Evolutionary conservation across 2,329 filamentous ascomycete species (phyloP), one percentile per base, ranked within the genome.

Genomic region (Pestalotiopsis sp.): DNA sequence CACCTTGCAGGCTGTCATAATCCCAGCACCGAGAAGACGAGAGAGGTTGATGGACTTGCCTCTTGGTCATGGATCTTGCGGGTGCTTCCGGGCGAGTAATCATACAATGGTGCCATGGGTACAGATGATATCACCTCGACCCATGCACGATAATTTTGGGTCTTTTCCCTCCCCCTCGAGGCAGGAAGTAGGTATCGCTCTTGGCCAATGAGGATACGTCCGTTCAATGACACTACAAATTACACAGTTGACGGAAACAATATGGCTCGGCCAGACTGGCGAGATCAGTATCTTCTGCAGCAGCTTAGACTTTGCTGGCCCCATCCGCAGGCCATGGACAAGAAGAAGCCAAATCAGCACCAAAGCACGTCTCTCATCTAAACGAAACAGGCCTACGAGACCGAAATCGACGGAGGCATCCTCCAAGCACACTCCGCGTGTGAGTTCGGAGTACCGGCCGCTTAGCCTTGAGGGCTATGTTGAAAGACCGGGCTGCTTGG

Each of bases 1-100:
- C 66, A 67, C 45, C 57, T 62, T 63, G 66, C 66, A 49, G 58
- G 59, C 38, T 63, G 66, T 67, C 66, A 67, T 62, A 20, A 67
- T 63, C 66, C 65, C 65, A 38, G 65, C 57, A 27, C 23, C 56
- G 56, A 36, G 31, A 36, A 36, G 31, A 31, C 52, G 41, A 66
- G 41, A 56, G 41, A 66, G 41, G 27, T 66, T 41, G 49, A 20
- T 25, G 31, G 57, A 52, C 17, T 52, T 52, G 45, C 45, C 45
- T 52, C 45, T 52, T 20, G 20, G 45, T 52, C 45, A 52, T 52
- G 45, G 45, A 52, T 52, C 14, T 52, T 59, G 25, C 57, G 57
- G 57, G 23, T 59, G 57, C 23, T 59, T 59, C 27, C 27, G 57
- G 57, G 14, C 57, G 25, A 27, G 57, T 27, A 59, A 59, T 59